Evolutionary conservation across 257 asterid species (phyloP), one percentile per base, ranked within the genome.

Genomic region (Solanum pinnatisectum): DNA sequence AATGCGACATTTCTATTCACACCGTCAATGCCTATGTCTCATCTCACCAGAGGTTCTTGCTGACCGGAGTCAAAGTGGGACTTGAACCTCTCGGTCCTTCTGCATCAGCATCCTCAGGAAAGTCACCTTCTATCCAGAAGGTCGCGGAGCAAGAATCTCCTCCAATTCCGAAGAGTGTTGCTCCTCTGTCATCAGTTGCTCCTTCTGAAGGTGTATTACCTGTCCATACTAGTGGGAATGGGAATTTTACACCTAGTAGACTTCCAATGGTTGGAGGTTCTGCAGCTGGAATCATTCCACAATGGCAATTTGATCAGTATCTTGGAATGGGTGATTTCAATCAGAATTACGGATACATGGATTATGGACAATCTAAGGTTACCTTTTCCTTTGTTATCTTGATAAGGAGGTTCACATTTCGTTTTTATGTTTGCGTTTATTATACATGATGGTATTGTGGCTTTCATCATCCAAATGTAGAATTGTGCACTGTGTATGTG

Each of bases 61-160:
- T 97, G 44, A 94, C 98, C 6, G 99, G 99, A 89, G 98, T 97
- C 85, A 94, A 92, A 92, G 98, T 94, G 10, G 98, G 96, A 6
- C 96, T 94, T 46, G 98, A 97, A 86, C 91, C 94, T 67, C 46
- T 92, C 0, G 96, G 91, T 84, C 88, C 88, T 84, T 92, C 86
- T 67, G 87, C 94, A 23, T 89, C 95, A 27, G 76, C 93, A 16
- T 91, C 94, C 13, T 85, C 93, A 0, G 94, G 90, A 37, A 95
- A 89, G 87, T 87, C 93, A 5, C 91, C 79, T 23, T 87, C 94
- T 16, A 49, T 49, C 16, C 94, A 93, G 82, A 91, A 90, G 83
- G 83, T 49, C 49, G 71, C 91, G 10, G 92, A 88, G 81, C 88
- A 88, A 46, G 95, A 92, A 36, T 71, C 89, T 60, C 88, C 5